Evolutionary conservation across 106 monocot species (phyloP), one percentile per base, ranked within the genome.

Genomic region (Vanilla planifolia): DNA sequence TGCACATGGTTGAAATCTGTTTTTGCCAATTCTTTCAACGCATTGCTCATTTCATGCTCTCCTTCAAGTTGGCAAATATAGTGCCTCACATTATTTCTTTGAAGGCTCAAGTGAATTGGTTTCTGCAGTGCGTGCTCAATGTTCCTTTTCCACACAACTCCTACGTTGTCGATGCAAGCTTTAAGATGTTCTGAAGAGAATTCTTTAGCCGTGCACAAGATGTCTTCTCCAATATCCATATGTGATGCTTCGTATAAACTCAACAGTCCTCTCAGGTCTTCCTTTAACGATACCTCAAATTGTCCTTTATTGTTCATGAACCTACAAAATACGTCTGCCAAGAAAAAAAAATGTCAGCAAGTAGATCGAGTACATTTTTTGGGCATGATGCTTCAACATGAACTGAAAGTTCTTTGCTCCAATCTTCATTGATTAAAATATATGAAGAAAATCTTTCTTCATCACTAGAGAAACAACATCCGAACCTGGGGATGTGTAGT

Each of bases 211-310:
- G 63, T 57, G 26, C 43, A 50, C 1, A 84, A 70, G 0, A 79
- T 34, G 0, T 72, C 64, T 42, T 79, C 79, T 0, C 75, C 83
- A 0, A 41, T 69, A 60, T 66, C 68, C 28, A 79, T 10, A 39
- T 64, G 51, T 34, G 83, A 84, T 21, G 79, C 71, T 63, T 84
- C 83, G 28, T 75, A 68, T 36, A n/a, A n/a, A n/a, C n/a, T n/a
- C n/a, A n/a, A n/a, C n/a, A n/a, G n/a, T n/a, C n/a, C n/a, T n/a
- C n/a, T 39, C 4, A 68, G 25, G 42, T 84, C 71, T 21, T 67
- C 55, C 8, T 33, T 40, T 10, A 67, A 55, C 20, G 35, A 44
- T n/a, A 16, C 43, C 3, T 41, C 48, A 60, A 79, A 79, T 0
- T 51, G 43, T 0, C 79, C 78, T 1, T 50, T 20, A 9, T 41